Conservation (phyloP, 352 stramenopile species). For the Globisporangium spiculum region DNA sequence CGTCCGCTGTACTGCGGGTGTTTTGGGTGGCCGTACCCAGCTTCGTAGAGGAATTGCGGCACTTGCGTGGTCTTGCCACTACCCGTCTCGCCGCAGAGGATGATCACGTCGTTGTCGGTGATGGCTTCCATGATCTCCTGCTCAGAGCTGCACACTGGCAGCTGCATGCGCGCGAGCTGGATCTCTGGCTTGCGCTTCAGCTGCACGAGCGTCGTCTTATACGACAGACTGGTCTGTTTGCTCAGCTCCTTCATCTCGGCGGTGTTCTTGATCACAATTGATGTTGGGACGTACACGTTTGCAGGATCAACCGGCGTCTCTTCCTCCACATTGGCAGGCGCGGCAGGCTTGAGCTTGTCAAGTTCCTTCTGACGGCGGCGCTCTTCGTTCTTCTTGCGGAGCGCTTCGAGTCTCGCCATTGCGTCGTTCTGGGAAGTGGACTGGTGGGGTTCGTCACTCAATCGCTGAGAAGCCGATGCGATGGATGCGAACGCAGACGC, state of each 20-base stretch:
- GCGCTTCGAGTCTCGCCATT: constrained; percentile 60
- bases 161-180: constrained; percentile 89
- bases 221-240: constrained; percentile 39
- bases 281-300: constrained; percentile 57
- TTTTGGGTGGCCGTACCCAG: constrained; percentile 77
- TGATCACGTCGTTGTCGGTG: constrained; percentile 93
- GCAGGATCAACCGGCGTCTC: constrained; percentile 24
- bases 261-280: constrained; percentile 66
- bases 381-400: constrained; percentile 81
- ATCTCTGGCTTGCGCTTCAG: constrained; percentile 84
- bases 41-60: constrained; percentile 98
- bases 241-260: constrained; percentile 59
- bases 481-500: background rate
- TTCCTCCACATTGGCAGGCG: constrained; percentile 19
- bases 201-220: constrained; percentile 73
- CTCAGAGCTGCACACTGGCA: constrained; percentile 98
- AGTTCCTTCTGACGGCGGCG: constrained; percentile 48
- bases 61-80: constrained; percentile 98
- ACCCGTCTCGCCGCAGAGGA: constrained; percentile 98
- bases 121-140: constrained; percentile 99
- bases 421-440: constrained; percentile 60
- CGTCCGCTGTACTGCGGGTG: constrained; percentile 46
- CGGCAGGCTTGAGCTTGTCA: constrained; percentile 11
- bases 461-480: background rate
- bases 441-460: constrained; percentile 10